phyloP scores from a whole-genome alignment of 805 yeast genomes.

The Helenozyma baotianmanensis region DNA sequence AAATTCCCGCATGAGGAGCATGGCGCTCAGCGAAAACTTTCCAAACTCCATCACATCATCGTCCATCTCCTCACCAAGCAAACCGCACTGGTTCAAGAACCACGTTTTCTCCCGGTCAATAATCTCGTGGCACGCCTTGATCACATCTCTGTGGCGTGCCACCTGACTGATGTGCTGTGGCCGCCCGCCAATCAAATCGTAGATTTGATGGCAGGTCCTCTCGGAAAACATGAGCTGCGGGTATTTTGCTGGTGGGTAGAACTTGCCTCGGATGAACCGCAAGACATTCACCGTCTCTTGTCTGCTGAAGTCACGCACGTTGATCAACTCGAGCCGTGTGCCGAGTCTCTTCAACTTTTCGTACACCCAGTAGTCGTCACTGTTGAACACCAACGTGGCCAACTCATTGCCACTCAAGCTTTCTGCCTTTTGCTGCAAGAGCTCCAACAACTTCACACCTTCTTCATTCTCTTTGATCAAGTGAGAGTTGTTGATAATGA shows the following conservation, averaged over 20 bases:
- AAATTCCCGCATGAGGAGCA: conserved; percentile 64
- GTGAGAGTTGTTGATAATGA: conserved; percentile 73
- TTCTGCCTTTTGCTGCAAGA: conserved; percentile 82
- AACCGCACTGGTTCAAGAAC: conserved; percentile 79
- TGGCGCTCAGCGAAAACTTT: conserved; percentile 68
- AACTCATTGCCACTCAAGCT: conserved; percentile 68
- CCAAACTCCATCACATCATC: conserved; percentile 87
- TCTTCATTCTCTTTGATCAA: conserved; percentile 72
- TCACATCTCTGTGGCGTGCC: conserved; percentile 51
- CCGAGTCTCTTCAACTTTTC: conserved; percentile 69
- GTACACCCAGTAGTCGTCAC: conserved; percentile 85
- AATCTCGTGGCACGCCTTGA: conserved; percentile 60
- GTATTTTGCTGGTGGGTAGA: conserved; percentile 26
- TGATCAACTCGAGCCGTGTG: conserved; percentile 68
- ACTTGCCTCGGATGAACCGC: conserved; percentile 43
- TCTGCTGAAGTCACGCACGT: conserved; percentile 59
- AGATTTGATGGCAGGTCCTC: conserved; percentile 47
- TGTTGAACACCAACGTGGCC: conserved; percentile 65
- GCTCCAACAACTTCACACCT: conserved; percentile 64
- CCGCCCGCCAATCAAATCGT: conserved; percentile 74
- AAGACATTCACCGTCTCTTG: conserved; percentile 53
- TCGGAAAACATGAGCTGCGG: conserved; percentile 35
- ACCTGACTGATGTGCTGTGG: conserved; percentile 79
- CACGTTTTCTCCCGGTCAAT: conserved; percentile 81
- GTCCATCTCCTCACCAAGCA: conserved; percentile 75